phyloP scores from a whole-genome alignment of 179 eudicot genomes.

The Actinidia arguta region DNA sequence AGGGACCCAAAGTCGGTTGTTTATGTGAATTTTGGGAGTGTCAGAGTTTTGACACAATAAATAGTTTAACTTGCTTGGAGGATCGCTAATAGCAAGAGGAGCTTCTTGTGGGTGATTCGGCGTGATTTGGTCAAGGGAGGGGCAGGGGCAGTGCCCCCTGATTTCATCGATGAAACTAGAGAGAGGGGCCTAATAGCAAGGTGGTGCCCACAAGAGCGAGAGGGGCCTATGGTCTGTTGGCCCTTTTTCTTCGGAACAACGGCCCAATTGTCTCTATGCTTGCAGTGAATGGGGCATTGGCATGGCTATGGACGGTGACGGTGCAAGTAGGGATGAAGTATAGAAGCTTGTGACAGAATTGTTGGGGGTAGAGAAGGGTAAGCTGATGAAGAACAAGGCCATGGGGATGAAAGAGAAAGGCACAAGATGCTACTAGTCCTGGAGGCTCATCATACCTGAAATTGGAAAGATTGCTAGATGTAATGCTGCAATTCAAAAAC shows the following conservation, averaged over 20 bases:
- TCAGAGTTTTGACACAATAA: no score
- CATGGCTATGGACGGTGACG: constrained; percentile 24
- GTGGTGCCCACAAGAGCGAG: no score
- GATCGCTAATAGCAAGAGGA: no score
- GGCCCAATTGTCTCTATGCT: no score
- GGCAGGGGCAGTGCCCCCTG: no score
- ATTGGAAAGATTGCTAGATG: neutral
- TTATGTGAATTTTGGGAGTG: no score
- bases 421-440: constrained; percentile 17
- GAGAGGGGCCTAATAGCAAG: no score
- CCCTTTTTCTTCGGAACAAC: constrained; percentile 42
- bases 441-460: constrained; percentile 22
- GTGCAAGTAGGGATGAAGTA: constrained; percentile 28
- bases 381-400: constrained; percentile 25
- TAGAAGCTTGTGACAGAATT: constrained; percentile 30
- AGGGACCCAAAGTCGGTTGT: no score
- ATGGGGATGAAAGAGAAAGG: constrained; percentile 24
- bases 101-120: no score
- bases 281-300: constrained; percentile 46
- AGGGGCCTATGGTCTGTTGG: neutral
- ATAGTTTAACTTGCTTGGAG: no score
- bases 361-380: constrained; percentile 31
- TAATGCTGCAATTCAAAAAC: neutral
- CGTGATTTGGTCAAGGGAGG: no score
- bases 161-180: no score